Percentiles rank a stretch among this genome's conserved stretches.
Evolutionary conservation across 2,329 filamentous ascomycete species (phyloP).

Genomic region (Bretziella fagacearum): DNA sequence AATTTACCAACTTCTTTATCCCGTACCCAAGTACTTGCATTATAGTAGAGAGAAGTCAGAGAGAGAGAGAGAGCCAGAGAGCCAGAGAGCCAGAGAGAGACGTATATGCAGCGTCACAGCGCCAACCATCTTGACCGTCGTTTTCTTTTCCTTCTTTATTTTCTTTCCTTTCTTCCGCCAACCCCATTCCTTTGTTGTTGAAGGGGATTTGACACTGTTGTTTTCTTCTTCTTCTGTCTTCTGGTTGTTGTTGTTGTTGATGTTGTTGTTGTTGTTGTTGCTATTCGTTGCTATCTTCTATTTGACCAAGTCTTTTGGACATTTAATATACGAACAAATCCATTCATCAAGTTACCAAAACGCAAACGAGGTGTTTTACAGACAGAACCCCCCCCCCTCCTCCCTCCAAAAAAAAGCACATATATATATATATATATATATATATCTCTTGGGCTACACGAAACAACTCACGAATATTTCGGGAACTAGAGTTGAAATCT

Average conservation of each 20-base stretch:
- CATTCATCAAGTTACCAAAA: too few relatives aligned
- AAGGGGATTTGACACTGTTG: constrained; percentile 5
- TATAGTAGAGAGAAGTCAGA: not conserved
- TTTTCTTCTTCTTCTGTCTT: not conserved
- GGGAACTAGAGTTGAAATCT: too few relatives aligned
- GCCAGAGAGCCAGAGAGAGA: too few relatives aligned
- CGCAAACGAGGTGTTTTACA: too few relatives aligned
- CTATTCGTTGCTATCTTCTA: not conserved
- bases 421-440: too few relatives aligned
- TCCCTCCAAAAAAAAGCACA: too few relatives aligned
- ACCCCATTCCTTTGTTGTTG: constrained; percentile 8
- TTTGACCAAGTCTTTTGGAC: too few relatives aligned
- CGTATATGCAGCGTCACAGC: constrained; percentile 8
- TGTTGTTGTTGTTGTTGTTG: not conserved
- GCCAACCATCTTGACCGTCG: constrained; percentile 1
- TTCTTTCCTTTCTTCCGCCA: constrained; percentile 4
- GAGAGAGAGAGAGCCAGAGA: not conserved
- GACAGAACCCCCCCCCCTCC: too few relatives aligned
- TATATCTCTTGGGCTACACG: too few relatives aligned
- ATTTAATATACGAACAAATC: too few relatives aligned
- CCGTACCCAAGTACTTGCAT: not conserved
- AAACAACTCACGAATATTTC: too few relatives aligned
- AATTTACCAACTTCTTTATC: not conserved
- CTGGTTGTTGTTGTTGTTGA: not conserved
- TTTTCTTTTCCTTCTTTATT: constrained; percentile 10